Evolutionary conservation across 345 rosid species (phyloP).

Genomic region (Anastatica hierochuntica): DNA sequence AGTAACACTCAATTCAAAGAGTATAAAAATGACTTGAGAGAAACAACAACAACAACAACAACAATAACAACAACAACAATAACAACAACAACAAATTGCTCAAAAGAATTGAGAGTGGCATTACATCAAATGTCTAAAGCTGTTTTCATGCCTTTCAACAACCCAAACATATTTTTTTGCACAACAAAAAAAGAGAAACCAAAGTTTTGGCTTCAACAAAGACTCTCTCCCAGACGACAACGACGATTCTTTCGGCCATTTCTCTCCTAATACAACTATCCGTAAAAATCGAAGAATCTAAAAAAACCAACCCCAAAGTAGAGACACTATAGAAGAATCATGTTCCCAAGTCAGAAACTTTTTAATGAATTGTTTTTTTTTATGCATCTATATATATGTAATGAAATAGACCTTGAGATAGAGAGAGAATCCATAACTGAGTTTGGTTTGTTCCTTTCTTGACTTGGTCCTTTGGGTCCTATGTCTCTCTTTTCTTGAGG

Average conservation of each 20-base stretch:
- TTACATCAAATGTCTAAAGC: conserved; percentile 4
- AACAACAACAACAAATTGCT: too few relatives aligned
- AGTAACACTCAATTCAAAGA: too few relatives aligned
- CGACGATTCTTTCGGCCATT: too few relatives aligned
- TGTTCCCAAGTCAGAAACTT: conserved; percentile 17
- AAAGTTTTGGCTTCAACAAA: conserved; percentile 20
- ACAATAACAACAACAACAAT: too few relatives aligned
- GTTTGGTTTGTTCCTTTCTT: conserved; percentile 3
- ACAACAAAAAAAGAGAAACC: background rate
- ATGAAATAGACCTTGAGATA: conserved; percentile 1
- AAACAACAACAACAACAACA: too few relatives aligned
- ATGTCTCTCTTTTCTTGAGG: background rate
- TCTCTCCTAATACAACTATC: too few relatives aligned
- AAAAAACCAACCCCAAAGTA: conserved; percentile 10
- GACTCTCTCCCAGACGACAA: background rate
- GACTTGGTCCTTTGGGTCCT: conserved; percentile 3
- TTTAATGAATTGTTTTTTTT: conserved; percentile 5
- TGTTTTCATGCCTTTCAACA: background rate
- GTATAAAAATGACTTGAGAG: too few relatives aligned
- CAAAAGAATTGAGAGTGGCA: conserved; percentile 10
- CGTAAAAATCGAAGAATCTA: background rate
- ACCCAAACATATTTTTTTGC: too few relatives aligned
- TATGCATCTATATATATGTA: background rate
- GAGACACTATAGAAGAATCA: conserved; percentile 7
- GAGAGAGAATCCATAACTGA: conserved; percentile 1